phyloP scores from a whole-genome alignment of 2,329 filamentous ascomycete species.

The Ophiostoma tasmaniense region DNA sequence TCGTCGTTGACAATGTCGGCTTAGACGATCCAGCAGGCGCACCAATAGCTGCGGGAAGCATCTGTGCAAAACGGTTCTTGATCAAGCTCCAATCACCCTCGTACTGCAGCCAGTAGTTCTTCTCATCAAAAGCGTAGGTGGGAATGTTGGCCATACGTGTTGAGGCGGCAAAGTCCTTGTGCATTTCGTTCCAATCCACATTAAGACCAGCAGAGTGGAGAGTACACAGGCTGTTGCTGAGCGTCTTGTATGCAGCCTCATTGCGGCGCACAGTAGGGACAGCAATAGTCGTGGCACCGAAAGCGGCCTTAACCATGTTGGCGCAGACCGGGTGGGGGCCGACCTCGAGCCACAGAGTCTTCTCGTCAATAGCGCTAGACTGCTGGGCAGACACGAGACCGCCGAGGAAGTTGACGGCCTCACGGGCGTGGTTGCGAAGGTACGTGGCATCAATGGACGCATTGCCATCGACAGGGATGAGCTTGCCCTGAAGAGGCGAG shows the following conservation, averaged over 20 bases:
- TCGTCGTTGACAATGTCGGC: conserved; percentile 54
- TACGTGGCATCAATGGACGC: conserved; percentile 49
- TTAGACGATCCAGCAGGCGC: conserved; percentile 32
- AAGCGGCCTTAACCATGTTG: conserved; percentile 58
- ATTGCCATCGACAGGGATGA: conserved; percentile 42
- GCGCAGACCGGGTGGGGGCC: conserved; percentile 65
- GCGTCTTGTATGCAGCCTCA: conserved; percentile 56
- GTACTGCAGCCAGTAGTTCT: conserved; percentile 60
- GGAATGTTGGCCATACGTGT: conserved; percentile 53
- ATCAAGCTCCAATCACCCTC: conserved; percentile 62
- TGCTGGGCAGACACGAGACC: conserved; percentile 52
- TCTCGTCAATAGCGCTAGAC: conserved; percentile 52
- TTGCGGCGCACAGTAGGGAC: conserved; percentile 54
- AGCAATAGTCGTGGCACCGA: conserved; percentile 45
- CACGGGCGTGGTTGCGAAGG: conserved; percentile 55
- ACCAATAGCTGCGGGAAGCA: conserved; percentile 27
- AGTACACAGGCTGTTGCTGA: conserved; percentile 47
- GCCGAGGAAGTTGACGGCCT: conserved; percentile 60
- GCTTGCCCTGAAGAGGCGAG: conserved; percentile 56
- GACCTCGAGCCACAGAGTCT: conserved; percentile 63
- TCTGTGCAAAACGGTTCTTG: conserved; percentile 51
- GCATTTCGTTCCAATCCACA: conserved; percentile 64
- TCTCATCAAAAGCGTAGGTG: conserved; percentile 62
- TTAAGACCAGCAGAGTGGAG: conserved; percentile 54
- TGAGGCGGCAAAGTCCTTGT: conserved; percentile 38